phyloP scores from a whole-genome alignment of 2,329 filamentous ascomycete genomes.

The Cladosporium phlei region DNA sequence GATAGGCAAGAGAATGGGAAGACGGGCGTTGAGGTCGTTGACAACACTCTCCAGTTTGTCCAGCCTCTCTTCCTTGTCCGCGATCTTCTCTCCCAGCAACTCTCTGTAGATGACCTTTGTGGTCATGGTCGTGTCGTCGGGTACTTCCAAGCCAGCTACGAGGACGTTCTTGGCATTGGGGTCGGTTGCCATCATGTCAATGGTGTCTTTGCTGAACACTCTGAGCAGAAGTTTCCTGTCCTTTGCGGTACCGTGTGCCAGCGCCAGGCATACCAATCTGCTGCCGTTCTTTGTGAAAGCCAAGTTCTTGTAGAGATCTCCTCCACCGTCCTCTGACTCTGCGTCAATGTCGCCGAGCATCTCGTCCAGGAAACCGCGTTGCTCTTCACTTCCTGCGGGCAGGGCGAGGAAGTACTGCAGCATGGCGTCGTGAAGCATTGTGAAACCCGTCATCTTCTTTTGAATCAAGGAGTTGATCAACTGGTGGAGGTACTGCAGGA shows the following conservation, averaged over 20 bases:
- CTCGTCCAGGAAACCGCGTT: slow-evolving; percentile 81
- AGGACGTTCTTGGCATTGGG: slow-evolving; percentile 73
- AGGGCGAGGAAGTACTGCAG: slow-evolving; percentile 87
- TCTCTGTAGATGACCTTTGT: slow-evolving; percentile 84
- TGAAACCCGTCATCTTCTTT: slow-evolving; percentile 95
- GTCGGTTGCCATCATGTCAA: slow-evolving; percentile 80
- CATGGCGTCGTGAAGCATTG: slow-evolving; percentile 97
- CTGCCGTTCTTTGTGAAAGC: slow-evolving; percentile 90
- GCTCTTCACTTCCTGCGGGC: slow-evolving; percentile 71
- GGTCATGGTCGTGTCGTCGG: slow-evolving; percentile 89
- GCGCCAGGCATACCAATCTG: slow-evolving; percentile 70
- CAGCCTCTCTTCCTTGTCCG: slow-evolving; percentile 44
- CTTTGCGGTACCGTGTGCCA: slow-evolving; percentile 84
- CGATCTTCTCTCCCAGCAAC: slow-evolving; percentile 61
- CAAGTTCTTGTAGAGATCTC: slow-evolving; percentile 88
- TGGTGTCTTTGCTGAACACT: slow-evolving; percentile 76
- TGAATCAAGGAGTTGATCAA: slow-evolving; percentile 90
- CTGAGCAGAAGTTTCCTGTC: slow-evolving; percentile 85
- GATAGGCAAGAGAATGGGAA: slow-evolving; percentile 75
- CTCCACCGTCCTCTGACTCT: slow-evolving; percentile 50
- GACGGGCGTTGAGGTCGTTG: slow-evolving; percentile 60
- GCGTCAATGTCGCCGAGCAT: slow-evolving; percentile 81
- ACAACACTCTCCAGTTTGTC: slow-evolving; percentile 59
- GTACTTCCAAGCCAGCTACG: slow-evolving; percentile 79
- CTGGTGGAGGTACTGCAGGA: slow-evolving; percentile 78